phyloP scores from a whole-genome alignment of 768 basidiomycete species.

The Tylopilus vinaceipallidus region DNA sequence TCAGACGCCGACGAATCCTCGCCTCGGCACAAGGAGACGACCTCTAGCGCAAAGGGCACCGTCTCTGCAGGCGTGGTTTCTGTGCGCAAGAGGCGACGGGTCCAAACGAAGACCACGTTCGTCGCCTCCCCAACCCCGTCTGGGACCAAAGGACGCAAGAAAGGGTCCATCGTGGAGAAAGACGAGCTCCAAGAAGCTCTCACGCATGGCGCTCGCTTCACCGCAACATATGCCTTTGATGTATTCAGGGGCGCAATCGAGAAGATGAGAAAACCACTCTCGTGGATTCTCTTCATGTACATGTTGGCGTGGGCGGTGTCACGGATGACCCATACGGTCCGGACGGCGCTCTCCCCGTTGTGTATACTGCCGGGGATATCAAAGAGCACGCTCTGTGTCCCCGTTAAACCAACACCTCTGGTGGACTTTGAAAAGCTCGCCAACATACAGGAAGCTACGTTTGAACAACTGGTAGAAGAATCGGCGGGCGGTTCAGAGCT shows the following conservation, averaged over 20 bases:
- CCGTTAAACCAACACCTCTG: slow-evolving; percentile 23
- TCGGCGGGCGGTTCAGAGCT: slow-evolving; percentile 57
- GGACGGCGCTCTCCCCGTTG: slow-evolving; percentile 51
- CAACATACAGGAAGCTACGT: slow-evolving; percentile 56
- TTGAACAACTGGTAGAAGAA: slow-evolving; percentile 62
- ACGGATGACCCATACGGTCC: slow-evolving; percentile 42
- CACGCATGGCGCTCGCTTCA: slow-evolving; percentile 24
- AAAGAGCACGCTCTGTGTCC: slow-evolving; percentile 42
- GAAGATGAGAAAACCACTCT: slow-evolving; percentile 56
- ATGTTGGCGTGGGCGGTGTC: slow-evolving; percentile 45
- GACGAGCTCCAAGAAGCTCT: slow-evolving; percentile 24
- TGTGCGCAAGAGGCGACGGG: slow-evolving; percentile 30
- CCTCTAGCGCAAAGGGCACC: slow-evolving; percentile 6
- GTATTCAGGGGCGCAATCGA: slow-evolving; percentile 46
- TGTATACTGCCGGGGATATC: slow-evolving; percentile 64
- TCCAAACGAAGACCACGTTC: slow-evolving; percentile 19
- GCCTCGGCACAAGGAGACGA: slow-evolving; percentile 8
- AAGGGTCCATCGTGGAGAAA: slow-evolving; percentile 27
- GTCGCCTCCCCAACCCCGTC: slow-evolving; percentile 19
- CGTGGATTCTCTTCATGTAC: slow-evolving; percentile 50
- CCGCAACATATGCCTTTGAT: slow-evolving; percentile 44
- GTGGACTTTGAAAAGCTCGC: slow-evolving; percentile 63
- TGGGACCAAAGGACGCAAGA: slow-evolving; percentile 27
- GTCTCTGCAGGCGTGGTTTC: slow-evolving; percentile 18
- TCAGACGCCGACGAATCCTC: slow-evolving; percentile 16